Percentiles rank a stretch among this genome's conserved stretches.
Evolutionary conservation across 139 green algal genomes (phyloP).

Genomic region (Pleodorina starrii): DNA sequence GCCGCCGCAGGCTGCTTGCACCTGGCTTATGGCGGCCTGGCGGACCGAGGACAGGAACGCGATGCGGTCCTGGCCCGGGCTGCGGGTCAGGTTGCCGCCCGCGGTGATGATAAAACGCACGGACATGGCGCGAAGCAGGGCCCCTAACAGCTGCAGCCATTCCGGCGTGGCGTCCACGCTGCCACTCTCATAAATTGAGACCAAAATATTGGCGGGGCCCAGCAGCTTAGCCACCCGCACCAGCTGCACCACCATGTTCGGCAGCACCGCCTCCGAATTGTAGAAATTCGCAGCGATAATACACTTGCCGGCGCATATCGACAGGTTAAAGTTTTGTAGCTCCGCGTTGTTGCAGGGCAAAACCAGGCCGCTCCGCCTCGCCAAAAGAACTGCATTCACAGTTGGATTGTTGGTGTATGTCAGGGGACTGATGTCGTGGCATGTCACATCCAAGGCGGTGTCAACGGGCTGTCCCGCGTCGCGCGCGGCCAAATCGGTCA

Average conservation of each 20-base stretch:
- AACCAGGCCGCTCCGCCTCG: background rate
- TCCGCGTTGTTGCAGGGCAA: conserved; percentile 7
- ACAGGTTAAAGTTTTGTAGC: background rate
- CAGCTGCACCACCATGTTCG: conserved; percentile 68
- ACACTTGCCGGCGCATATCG: conserved; percentile 14
- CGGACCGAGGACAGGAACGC: conserved; percentile 63
- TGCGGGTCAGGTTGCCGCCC: conserved; percentile 25
- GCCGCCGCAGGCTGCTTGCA: background rate
- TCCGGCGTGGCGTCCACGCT: conserved; percentile 65
- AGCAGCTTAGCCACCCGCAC: conserved; percentile 18
- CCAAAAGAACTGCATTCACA: background rate
- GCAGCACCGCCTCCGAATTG: conserved; percentile 62
- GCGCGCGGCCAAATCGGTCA: background rate
- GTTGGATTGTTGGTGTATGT: background rate
- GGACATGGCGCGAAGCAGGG: conserved; percentile 34
- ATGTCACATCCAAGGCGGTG: background rate
- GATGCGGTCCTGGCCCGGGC: conserved; percentile 57
- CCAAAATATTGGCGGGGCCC: conserved; percentile 20
- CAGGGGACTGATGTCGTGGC: background rate
- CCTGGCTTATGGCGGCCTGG: conserved; percentile 52
- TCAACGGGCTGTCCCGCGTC: background rate
- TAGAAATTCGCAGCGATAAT: conserved; percentile 67
- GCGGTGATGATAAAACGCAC: conserved; percentile 45
- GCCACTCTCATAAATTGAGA: conserved; percentile 73
- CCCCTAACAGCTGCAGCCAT: conserved; percentile 60